Base-by-base conservation (phyloP, 2,329 filamentous ascomycete genomes). In the Pleomassaria siparia region DNA sequence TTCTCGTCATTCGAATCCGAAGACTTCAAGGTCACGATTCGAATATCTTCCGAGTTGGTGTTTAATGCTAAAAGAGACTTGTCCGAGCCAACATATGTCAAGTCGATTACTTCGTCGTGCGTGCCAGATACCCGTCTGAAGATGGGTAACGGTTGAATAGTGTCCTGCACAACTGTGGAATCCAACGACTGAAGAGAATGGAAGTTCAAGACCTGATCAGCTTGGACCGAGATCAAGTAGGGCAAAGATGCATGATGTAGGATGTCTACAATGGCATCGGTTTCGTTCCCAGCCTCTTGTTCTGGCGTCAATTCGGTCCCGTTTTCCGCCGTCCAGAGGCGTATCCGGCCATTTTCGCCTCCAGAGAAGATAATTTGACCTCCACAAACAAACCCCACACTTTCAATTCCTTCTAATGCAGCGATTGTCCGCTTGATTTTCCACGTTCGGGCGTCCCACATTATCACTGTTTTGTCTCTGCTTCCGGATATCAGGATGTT, bases 31-130 rank as follows among this genome's bases (percentile, higher is more conserved):
- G 90, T 95, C 2, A 99, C 84, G 47, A 99, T 81, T 39, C 92
- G 84, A 44, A 99, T 83, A 53, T 95, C 91, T 72, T 99, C 94
- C 0, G 91, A 89, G 69, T 99, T 99, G 2, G 92, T 97, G 6
- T 92, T 94, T 21, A 99, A 76, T 5, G 94, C 95, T 52, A 99
- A 79, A 43, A 95, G 74, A 2, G 89, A 92, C 47, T 83, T 84
- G 60, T 95, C 86, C 0, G 85, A 83, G 1, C 94, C 83, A 45
- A 97, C 78, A 62, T 94, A 96, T 24, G 87, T 88, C 26, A 99
- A 76, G 66, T 99, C 95, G 58, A 99, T 96, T 43, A 99, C 91
- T 69, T 99, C 94, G 67, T 99, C 95, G 69, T 97, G 91, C 6
- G 94, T 96, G 44, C 94, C 95, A 4, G 92, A 96, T 57, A 99